Base-by-base conservation (phyloP, 371 early-diverging fungal genomes). In the Nematocida ironsii region DNA sequence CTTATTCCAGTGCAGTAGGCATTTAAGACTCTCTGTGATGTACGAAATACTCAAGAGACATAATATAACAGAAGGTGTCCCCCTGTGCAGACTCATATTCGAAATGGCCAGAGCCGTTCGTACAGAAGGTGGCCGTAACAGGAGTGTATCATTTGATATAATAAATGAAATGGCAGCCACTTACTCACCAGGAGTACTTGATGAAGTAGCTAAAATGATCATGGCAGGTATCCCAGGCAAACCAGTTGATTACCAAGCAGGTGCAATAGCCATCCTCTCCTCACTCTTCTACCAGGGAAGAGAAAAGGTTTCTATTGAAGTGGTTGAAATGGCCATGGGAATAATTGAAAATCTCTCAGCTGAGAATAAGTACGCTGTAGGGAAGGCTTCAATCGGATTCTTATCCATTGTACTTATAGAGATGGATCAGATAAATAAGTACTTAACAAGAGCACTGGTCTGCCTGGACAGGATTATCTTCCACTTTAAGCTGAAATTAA, bases 401-500 rank as follows among this genome's bases (percentile, higher is more conserved):
- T 40, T 75, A 16, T 68, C 76, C 6, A 55, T 68, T 9, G 50
- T 75, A 20, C 44, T 75, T 25, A 75, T 62, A 9, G 47, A 66
- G 13, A 45, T 64, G 16, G 44, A 20, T 2, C 57, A 69, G 18
- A 68, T 68, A 7, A 69, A 75, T 69, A 66, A 45, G 58, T 75
- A 75, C 58, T 4, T 75, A 58, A 47, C 7, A 33, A 7, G 60
- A n/a, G 48, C 76, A 18, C 76, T 75, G 4, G 42, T 68, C 69
- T 75, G 76, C 69, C 5, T 75, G 23, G 76, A 75, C 48, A 44
- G 69, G 20, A 64, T 75, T 0, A 75, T 68, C 5, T 75, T 47
- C 66, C 67, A 75, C 69, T 75, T 75, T 33, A 75, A 75, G 57
- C 6, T 44, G 23, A 75, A 75, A 48, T 69, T 75, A n/a, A 52